phyloP scores from a whole-genome alignment of 768 basidiomycete species.

The Boletus edulis region DNA sequence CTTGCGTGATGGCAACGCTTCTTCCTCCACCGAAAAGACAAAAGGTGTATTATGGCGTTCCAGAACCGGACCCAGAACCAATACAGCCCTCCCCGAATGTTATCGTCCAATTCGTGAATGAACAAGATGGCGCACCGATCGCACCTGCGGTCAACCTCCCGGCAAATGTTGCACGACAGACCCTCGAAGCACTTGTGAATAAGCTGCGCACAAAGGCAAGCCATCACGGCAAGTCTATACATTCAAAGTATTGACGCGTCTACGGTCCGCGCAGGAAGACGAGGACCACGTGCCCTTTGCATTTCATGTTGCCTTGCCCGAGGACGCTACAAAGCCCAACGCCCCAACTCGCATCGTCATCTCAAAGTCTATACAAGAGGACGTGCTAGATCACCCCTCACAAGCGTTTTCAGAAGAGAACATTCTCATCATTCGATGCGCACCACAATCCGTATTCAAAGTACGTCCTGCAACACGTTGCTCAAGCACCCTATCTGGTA shows the following conservation, averaged over 20 bases:
- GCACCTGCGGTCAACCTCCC: constrained; percentile 90
- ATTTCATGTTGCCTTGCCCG: constrained; percentile 80
- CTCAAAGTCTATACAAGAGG: constrained; percentile 77
- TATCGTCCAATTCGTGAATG: constrained; percentile 90
- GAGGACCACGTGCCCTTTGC: constrained; percentile 93
- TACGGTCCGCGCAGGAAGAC: constrained; percentile 30
- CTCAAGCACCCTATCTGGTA: constrained; percentile 86
- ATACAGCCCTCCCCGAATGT: constrained; percentile 57
- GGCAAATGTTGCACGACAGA: constrained; percentile 81
- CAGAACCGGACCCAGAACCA: constrained; percentile 57
- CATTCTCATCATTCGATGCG: constrained; percentile 82
- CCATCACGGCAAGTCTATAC: constrained; percentile 11
- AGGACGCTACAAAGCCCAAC: constrained; percentile 43
- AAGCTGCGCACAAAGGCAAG: constrained; percentile 74
- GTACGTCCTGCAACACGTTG: constrained; percentile 94
- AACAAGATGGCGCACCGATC: constrained; percentile 76
- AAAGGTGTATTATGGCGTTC: constrained; percentile 76
- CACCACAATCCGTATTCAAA: constrained; percentile 93
- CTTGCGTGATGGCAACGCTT: constrained; percentile 66
- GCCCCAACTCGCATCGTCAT: constrained; percentile 79
- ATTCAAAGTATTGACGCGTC: constrained; percentile 2
- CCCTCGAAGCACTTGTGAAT: constrained; percentile 86
- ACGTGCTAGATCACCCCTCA: constrained; percentile 74
- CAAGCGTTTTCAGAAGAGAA: constrained; percentile 81
- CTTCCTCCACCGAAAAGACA: constrained; percentile 88